phyloP scores from a whole-genome alignment of 805 yeast genomes.

The Cyberlindnera mycetangii region DNA sequence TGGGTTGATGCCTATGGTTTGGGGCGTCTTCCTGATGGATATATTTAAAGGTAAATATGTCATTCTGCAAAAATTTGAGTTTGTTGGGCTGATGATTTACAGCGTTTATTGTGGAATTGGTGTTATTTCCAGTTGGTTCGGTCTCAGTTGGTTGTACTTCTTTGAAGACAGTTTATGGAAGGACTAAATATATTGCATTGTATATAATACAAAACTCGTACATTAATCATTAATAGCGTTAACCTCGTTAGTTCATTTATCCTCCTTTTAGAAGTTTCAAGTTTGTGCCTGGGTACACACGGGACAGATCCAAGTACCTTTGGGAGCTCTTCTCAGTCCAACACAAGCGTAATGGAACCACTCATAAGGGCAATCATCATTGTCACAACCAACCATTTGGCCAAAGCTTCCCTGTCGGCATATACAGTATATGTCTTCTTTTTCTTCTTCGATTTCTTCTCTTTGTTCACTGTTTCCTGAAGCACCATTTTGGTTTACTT shows the following conservation, averaged over 20 bases:
- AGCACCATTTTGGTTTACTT: neutral
- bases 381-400: slow-evolving; percentile 90
- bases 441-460: slow-evolving; percentile 15
- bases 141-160: slow-evolving; percentile 84
- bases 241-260: neutral
- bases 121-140: slow-evolving; percentile 81
- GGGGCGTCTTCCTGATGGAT: slow-evolving; percentile 45
- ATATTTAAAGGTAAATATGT: slow-evolving; percentile 53
- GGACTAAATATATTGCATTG: slow-evolving; percentile 5
- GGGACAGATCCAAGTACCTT: slow-evolving; percentile 72
- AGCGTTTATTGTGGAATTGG: slow-evolving; percentile 89
- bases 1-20: slow-evolving; percentile 64
- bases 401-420: slow-evolving; percentile 55
- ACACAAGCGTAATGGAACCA: slow-evolving; percentile 85
- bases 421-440: slow-evolving; percentile 38
- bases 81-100: slow-evolving; percentile 73
- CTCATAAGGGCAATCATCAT: slow-evolving; percentile 63
- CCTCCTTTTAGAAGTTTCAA: slow-evolving; percentile 6
- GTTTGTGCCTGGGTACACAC: slow-evolving; percentile 27
- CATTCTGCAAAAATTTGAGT: slow-evolving; percentile 59
- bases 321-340: slow-evolving; percentile 59
- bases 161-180: slow-evolving; percentile 74
- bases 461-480: neutral
- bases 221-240: slow-evolving; percentile 1
- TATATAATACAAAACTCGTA: neutral